Base-by-base conservation (phyloP, 495 filamentous ascomycete genomes). In the Filosporella fistucella region DNA sequence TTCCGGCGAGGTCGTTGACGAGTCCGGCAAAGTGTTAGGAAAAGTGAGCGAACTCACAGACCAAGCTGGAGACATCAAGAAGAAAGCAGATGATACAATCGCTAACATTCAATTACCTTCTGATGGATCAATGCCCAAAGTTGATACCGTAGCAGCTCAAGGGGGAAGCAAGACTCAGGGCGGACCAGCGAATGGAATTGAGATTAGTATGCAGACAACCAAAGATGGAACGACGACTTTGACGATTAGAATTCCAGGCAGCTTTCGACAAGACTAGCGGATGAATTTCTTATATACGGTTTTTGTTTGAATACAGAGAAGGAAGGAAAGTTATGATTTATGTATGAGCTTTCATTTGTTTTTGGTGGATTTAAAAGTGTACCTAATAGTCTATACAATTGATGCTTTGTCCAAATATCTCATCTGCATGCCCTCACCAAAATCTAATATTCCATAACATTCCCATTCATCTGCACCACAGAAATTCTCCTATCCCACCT, bases 1-100 rank as follows among this genome's bases (percentile, higher is more conserved):
- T 6, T 24, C 57, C 6, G 63, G 64, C 6, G 55, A 65, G 24
- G 54, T 59, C 10, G 57, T 56, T 20, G 59, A 52, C 25, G 32
- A 29, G 9, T 25, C 36, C 12, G 36, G 36, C n/a, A 41, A 46
- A n/a, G 29, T 40, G 13, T 21, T 36, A 25, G 38, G 39, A 0
- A 41, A 46, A n/a, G 29, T 40, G 13, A 24, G 26, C 26, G 38
- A 33, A 0, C 35, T 21, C 17, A 20, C 16, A 10, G 50, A 47
- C 37, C 28, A 35, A 29, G 25, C n/a, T n/a, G n/a, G n/a, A n/a
- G n/a, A n/a, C 28, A 21, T 24, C 11, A 14, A 39, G 13, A 12
- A 21, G 21, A 22, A 30, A 28, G n/a, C 24, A 25, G 10, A 33
- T 43, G 23, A 32, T 37, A 28, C 35, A 21, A 26, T 39, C 18